phyloP scores from a whole-genome alignment of 106 monocot genomes.

The Platanthera zijinensis region DNA sequence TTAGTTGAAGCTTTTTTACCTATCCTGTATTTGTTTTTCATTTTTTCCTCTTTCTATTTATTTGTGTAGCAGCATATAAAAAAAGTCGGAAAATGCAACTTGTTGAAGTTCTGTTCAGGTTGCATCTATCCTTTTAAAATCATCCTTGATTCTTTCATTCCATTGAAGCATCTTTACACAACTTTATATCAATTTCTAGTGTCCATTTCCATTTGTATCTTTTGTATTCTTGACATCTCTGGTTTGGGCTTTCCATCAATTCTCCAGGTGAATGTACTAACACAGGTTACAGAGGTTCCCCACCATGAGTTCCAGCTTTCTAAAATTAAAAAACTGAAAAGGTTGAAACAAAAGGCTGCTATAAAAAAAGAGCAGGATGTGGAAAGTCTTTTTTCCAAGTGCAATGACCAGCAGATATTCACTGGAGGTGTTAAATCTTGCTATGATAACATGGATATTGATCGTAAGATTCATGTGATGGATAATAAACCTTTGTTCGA shows the following conservation, averaged over 20 bases:
- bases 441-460: no score
- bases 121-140: neutral
- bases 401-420: neutral
- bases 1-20: neutral
- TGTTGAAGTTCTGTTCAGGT: neutral
- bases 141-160: neutral
- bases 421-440: neutral
- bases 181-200: neutral
- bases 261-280: constrained; percentile 42
- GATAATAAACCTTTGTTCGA: neutral
- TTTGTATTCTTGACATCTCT: neutral
- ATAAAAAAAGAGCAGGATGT: constrained; percentile 1
- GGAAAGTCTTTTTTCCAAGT: neutral
- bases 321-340: constrained; percentile 14
- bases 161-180: neutral
- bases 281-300: constrained; percentile 28
- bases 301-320: neutral
- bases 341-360: constrained; percentile 11
- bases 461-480: neutral
- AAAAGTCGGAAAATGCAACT: neutral
- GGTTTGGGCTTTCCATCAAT: neutral
- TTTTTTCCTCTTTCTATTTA: neutral
- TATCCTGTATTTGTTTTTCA: neutral
- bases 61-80: neutral
- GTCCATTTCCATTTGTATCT: neutral